Evolutionary conservation across 768 basidiomycete species (phyloP).

Genomic region (Phylloporus arenicola): DNA sequence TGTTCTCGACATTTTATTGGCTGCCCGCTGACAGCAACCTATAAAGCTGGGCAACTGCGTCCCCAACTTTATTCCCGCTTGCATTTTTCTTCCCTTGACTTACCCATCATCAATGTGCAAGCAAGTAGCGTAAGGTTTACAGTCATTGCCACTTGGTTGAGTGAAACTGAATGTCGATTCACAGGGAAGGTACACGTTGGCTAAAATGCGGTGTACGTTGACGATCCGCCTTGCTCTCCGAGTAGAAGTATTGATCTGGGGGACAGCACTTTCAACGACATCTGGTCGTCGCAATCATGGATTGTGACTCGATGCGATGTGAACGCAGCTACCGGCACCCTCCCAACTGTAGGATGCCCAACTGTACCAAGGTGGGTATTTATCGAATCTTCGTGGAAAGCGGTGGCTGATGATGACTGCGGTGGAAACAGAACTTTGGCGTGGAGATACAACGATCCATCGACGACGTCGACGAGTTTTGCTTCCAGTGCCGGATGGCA

Average conservation of each 20-base stretch:
- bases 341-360: slow-evolving; percentile 45
- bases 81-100: background rate
- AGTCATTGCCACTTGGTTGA: background rate
- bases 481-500: slow-evolving; percentile 64
- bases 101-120: slow-evolving; percentile 51
- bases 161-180: slow-evolving; percentile 4
- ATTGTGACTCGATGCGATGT: slow-evolving; percentile 63
- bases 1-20: slow-evolving; percentile 25
- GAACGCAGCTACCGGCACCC: slow-evolving; percentile 60
- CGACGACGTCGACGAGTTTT: slow-evolving; percentile 67
- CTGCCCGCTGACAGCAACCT: slow-evolving; percentile 20
- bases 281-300: slow-evolving; percentile 64
- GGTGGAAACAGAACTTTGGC: slow-evolving; percentile 51
- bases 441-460: slow-evolving; percentile 62
- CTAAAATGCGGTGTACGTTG: slow-evolving; percentile 56
- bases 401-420: slow-evolving; percentile 6
- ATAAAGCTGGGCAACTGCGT: slow-evolving; percentile 22
- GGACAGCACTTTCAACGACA: slow-evolving; percentile 75
- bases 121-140: slow-evolving; percentile 62
- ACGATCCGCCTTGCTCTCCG: slow-evolving; percentile 9
- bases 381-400: slow-evolving; percentile 9
- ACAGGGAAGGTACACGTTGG: slow-evolving; percentile 76
- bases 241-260: slow-evolving; percentile 8
- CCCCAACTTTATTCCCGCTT: slow-evolving; percentile 13
- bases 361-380: slow-evolving; percentile 52